These are phyloP conservation scores for Penicillium fuscoglaucum DNA, from an alignment of 2,329 filamentous ascomycete species.

Conservation along the genomic window DNA sequence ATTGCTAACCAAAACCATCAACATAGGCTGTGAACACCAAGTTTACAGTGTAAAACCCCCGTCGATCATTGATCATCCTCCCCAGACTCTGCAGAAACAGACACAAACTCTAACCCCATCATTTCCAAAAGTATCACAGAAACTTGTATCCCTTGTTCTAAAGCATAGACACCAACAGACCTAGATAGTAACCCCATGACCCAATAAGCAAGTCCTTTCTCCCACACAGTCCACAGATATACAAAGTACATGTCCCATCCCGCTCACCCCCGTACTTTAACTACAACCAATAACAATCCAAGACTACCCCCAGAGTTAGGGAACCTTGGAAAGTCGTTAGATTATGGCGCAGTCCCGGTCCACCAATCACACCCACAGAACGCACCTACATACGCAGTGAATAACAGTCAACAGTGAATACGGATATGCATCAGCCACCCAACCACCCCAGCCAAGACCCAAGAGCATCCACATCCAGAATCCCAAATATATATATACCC, in stretches of 20 bases:
- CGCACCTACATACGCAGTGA: background rate
- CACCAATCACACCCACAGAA: background rate
- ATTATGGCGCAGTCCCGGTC: background rate
- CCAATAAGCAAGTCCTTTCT: background rate
- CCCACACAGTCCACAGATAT: background rate
- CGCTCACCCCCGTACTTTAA: background rate
- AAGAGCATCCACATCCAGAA: background rate
- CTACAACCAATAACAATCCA: background rate
- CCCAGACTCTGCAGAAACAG: slow-evolving; percentile 7
- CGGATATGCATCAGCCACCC: background rate
- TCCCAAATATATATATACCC: background rate
- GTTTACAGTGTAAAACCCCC: too few relatives aligned
- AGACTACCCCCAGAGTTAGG: background rate
- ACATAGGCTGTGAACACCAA: background rate
- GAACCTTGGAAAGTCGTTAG: background rate
- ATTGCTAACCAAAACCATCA: background rate
- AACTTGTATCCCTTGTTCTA: background rate
- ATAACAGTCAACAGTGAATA: background rate
- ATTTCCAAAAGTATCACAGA: background rate
- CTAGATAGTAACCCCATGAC: background rate
- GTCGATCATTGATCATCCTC: slow-evolving; percentile 4
- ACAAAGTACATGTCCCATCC: background rate
- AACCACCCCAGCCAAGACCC: background rate
- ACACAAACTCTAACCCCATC: background rate
- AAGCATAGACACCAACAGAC: background rate